Evolutionary conservation across 1,284 basidiomycete genomes (phyloP).

Genomic region (Irpex lacteus): DNA sequence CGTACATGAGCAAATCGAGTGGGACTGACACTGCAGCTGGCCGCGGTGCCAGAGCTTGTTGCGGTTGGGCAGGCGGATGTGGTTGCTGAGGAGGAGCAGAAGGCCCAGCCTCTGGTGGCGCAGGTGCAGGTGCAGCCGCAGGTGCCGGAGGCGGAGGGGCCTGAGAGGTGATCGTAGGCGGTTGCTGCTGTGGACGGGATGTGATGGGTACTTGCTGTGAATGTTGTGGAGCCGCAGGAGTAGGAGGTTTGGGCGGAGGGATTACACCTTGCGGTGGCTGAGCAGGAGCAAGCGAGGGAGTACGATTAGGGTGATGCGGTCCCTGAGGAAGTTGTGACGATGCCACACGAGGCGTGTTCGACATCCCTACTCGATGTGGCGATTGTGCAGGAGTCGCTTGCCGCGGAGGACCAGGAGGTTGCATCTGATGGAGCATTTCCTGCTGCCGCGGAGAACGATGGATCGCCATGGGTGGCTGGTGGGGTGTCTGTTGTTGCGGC

Average conservation of each 20-base stretch:
- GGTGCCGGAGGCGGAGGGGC: neutral
- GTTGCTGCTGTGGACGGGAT: neutral
- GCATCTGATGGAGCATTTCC: conserved; percentile 11
- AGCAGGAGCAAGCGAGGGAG: conserved; percentile 12
- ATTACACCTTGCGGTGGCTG: neutral
- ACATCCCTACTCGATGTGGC: conserved; percentile 16
- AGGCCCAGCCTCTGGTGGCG: neutral
- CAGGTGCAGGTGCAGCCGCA: neutral
- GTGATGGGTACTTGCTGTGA: conserved; percentile 6
- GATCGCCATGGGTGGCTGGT: neutral
- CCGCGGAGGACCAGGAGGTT: conserved; percentile 8
- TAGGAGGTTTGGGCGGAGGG: conserved; percentile 16
- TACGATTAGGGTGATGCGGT: conserved; percentile 15
- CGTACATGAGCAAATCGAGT: neutral
- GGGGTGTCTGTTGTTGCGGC: conserved; percentile 14
- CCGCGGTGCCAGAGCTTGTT: neutral
- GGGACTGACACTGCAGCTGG: neutral
- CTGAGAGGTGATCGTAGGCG: neutral
- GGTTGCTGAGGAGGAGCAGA: neutral
- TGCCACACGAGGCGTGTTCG: conserved; percentile 20
- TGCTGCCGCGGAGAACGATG: conserved; percentile 9
- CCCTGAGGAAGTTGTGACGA: conserved; percentile 23
- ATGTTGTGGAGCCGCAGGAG: conserved; percentile 1
- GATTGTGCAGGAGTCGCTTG: conserved; percentile 17
- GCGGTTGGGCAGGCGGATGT: neutral